Percentiles rank a stretch among this genome's conserved stretches.
Evolutionary conservation across 208 protist species (phyloP).

Genomic region (Acanthamoeba sp.): DNA sequence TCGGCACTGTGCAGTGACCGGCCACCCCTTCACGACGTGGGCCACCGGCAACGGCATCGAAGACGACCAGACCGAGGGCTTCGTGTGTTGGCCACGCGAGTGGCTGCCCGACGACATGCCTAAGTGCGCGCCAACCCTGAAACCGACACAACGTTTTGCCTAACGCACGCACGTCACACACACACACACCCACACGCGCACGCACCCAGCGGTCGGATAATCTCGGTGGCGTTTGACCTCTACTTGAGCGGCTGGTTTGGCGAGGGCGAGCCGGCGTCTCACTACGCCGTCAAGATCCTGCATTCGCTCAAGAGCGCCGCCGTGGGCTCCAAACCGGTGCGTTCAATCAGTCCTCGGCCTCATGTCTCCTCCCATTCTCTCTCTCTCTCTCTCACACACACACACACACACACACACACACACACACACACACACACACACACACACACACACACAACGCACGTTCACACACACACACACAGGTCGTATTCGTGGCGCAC

Average conservation of each 20-base stretch:
- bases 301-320: slow-evolving; percentile 21
- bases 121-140: not conserved
- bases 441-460: not conserved
- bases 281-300: slow-evolving; percentile 9
- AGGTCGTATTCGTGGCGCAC: slow-evolving; percentile 45
- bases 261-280: not conserved
- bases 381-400: no score
- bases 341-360: not conserved
- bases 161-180: not conserved
- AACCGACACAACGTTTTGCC: no score
- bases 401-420: not conserved
- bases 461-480: not conserved
- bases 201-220: slow-evolving; percentile 1
- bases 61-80: slow-evolving; percentile 9
- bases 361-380: no score
- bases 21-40: slow-evolving; percentile 55
- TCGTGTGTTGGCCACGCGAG: slow-evolving; percentile 30
- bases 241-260: slow-evolving; percentile 64
- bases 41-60: not conserved
- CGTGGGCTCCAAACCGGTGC: slow-evolving; percentile 19
- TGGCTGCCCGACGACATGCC: slow-evolving; percentile 31
- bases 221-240: slow-evolving; percentile 51
- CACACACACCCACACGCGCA: no score
- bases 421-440: not conserved
- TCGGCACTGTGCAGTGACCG: not conserved